phyloP scores from a whole-genome alignment of 495 filamentous ascomycete species.

The Neurospora cerealis region DNA sequence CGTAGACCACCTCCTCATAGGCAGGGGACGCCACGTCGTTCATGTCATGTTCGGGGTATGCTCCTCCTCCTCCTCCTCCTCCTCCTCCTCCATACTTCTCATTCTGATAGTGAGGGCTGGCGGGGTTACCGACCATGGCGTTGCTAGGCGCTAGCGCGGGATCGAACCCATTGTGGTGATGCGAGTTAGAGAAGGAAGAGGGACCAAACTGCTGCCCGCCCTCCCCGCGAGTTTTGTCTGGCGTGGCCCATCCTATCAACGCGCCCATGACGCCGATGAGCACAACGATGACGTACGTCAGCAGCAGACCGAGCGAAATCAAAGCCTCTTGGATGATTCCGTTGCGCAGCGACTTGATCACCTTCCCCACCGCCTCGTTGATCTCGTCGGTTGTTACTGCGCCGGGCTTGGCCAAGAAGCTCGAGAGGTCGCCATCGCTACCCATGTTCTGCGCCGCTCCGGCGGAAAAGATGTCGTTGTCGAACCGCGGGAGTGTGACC shows the following conservation, averaged over 20 bases:
- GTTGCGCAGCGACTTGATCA: slow-evolving; percentile 51
- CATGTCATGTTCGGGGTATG: not conserved
- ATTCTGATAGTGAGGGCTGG: not conserved
- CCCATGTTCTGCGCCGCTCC: slow-evolving; percentile 59
- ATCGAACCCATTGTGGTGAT: not conserved
- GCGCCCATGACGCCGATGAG: slow-evolving; percentile 64
- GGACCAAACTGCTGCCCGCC: slow-evolving; percentile 26
- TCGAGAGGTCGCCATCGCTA: slow-evolving; percentile 46
- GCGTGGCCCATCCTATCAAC: slow-evolving; percentile 37
- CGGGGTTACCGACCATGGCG: not conserved
- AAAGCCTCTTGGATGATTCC: slow-evolving; percentile 65
- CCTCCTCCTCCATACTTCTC: not conserved
- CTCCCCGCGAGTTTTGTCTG: slow-evolving; percentile 44
- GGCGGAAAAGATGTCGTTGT: slow-evolving; percentile 72
- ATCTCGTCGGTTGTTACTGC: slow-evolving; percentile 67
- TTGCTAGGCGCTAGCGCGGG: not conserved
- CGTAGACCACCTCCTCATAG: slow-evolving; percentile 13
- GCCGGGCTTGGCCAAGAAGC: slow-evolving; percentile 66
- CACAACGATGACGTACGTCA: slow-evolving; percentile 65
- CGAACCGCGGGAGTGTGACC: slow-evolving; percentile 67
- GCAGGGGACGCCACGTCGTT: not conserved
- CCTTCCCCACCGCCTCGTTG: slow-evolving; percentile 57
- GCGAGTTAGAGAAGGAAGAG: not conserved
- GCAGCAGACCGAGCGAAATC: slow-evolving; percentile 59
- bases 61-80: not conserved